phyloP scores from a whole-genome alignment of 192 early-diverging fungal genomes.

The Spinellus fusiger region DNA sequence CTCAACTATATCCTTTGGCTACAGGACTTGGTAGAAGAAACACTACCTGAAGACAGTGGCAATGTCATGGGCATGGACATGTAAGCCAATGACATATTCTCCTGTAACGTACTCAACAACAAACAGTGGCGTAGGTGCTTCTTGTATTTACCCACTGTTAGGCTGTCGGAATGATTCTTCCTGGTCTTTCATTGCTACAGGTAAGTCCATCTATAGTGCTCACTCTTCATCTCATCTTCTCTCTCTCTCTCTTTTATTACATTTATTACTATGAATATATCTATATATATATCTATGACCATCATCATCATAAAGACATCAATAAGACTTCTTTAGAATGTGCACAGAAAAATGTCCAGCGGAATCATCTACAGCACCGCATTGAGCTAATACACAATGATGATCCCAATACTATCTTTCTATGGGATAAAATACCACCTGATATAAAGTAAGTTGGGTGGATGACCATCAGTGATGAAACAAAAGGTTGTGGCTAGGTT shows the following conservation, averaged over 20 bases:
- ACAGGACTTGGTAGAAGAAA: conserved; percentile 49
- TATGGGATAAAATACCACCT: conserved; percentile 3
- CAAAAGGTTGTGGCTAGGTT: conserved; percentile 21
- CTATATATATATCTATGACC: no score
- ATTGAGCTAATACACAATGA: conserved; percentile 54
- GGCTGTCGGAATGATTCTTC: conserved; percentile 49
- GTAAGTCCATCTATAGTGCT: conserved; percentile 24
- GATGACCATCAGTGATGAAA: neutral
- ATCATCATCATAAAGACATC: no score
- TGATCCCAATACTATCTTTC: conserved; percentile 15
- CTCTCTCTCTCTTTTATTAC: neutral
- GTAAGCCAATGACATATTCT: conserved; percentile 30
- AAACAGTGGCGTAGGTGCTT: conserved; percentile 77
- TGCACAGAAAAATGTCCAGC: conserved; percentile 57
- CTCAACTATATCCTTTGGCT: conserved; percentile 69
- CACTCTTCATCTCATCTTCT: neutral
- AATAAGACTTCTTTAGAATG: conserved; percentile 52
- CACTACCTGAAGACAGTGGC: neutral
- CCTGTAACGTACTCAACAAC: neutral
- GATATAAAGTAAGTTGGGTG: conserved; percentile 19
- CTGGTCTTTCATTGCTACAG: conserved; percentile 71
- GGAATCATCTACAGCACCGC: conserved; percentile 52
- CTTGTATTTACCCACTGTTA: conserved; percentile 87
- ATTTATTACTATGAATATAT: no score
- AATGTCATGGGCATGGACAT: conserved; percentile 53